phyloP scores from a whole-genome alignment of 225 moss, liverwort and hornwort genomes.

The Physcomitrium patens region DNA sequence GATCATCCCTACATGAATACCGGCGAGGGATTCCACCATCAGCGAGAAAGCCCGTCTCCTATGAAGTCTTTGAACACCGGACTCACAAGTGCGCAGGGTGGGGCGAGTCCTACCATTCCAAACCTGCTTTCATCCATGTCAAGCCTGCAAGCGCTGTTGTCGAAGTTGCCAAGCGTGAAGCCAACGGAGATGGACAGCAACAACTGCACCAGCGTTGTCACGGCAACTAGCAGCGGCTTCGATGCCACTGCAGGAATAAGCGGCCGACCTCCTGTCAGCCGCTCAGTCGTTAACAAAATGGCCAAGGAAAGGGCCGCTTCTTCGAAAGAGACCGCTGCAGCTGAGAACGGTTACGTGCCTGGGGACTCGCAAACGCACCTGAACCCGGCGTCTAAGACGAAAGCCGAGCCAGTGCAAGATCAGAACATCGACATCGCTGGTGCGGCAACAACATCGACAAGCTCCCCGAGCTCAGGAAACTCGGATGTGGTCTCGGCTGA shows the following conservation, averaged over 20 bases:
- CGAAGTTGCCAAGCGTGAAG: constrained; percentile 86
- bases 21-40: constrained; percentile 42
- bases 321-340: neutral
- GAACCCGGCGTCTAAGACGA: constrained; percentile 26
- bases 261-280: constrained; percentile 48
- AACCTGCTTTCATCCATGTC: constrained; percentile 80
- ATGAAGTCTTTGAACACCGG: constrained; percentile 79
- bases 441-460: constrained; percentile 19
- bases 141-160: constrained; percentile 84
- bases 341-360: neutral
- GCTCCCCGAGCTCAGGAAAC: constrained; percentile 45
- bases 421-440: constrained; percentile 8
- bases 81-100: constrained; percentile 43
- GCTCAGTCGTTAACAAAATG: constrained; percentile 16
- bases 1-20: constrained; percentile 47
- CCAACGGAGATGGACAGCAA: constrained; percentile 38
- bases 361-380: neutral
- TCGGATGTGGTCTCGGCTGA: constrained; percentile 50
- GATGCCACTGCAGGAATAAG: constrained; percentile 10
- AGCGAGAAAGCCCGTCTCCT: constrained; percentile 77
- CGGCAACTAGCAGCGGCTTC: constrained; percentile 24
- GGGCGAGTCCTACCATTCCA: constrained; percentile 52
- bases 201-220: neutral
- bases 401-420: constrained; percentile 43
- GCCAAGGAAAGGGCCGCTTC: neutral